Evolutionary conservation across 2,329 filamentous ascomycete species (phyloP).

Genomic region (Diaporthe citri): DNA sequence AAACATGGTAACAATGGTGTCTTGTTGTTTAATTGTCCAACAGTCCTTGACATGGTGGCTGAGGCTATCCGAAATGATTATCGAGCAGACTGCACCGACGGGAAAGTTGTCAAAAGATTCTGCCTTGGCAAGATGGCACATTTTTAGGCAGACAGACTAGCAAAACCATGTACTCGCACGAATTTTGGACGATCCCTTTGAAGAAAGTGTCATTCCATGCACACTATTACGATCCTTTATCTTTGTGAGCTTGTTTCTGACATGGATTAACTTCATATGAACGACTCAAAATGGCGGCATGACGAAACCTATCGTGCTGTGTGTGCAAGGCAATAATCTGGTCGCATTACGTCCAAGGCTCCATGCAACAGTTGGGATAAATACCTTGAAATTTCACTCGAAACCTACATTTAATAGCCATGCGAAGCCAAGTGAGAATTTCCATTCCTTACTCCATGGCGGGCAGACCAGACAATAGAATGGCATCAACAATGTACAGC

Average conservation of each 20-base stretch:
- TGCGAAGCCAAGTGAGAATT: not conserved
- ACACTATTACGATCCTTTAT: not conserved
- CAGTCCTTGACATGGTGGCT: not conserved
- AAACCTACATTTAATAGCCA: not conserved
- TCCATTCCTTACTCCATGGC: not conserved
- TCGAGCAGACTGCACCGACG: no score
- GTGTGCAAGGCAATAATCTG: not conserved
- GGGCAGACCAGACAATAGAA: not conserved
- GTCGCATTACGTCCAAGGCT: not conserved
- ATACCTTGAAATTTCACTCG: no score
- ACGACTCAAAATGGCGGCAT: not conserved
- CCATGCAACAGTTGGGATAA: not conserved
- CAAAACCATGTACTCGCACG: no score
- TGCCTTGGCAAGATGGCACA: no score
- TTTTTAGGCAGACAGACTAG: no score
- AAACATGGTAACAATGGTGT: no score
- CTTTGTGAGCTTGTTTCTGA: not conserved
- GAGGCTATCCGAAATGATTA: no score
- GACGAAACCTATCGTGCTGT: not conserved
- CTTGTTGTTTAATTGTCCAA: no score
- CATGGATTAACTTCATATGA: not conserved
- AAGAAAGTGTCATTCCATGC: not conserved
- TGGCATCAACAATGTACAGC: not conserved
- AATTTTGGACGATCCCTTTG: not conserved
- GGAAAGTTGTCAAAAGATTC: not conserved